Conservation (phyloP, 148 eudicot species). For the Rhododendron ovatum region DNA sequence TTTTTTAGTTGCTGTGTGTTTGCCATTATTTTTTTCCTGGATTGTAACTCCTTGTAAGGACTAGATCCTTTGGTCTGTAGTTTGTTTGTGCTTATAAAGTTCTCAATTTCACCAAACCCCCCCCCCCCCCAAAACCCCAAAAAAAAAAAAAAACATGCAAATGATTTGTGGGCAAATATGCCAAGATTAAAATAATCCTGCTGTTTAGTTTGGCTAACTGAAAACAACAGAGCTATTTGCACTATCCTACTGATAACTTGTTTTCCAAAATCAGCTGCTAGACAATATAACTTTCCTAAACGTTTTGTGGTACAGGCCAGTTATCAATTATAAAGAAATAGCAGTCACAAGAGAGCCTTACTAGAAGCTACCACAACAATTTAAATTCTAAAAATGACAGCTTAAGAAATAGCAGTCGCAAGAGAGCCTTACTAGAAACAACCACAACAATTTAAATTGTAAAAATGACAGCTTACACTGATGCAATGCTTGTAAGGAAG, state of each 20-base stretch:
- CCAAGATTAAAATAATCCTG: background rate
- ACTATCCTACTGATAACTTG: background rate
- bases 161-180: background rate
- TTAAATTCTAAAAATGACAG: background rate
- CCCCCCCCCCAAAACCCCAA: too few relatives aligned
- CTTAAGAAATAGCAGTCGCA: constrained; percentile 21
- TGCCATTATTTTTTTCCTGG: too few relatives aligned
- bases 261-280: background rate
- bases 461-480: constrained; percentile 32
- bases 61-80: too few relatives aligned
- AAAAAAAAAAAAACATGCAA: background rate
- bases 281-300: background rate
- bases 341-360: background rate
- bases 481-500: constrained; percentile 38
- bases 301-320: background rate
- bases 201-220: background rate
- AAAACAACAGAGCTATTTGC: background rate
- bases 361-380: background rate
- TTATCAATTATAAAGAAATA: background rate
- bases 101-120: too few relatives aligned
- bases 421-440: background rate
- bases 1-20: too few relatives aligned
- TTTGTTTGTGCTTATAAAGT: too few relatives aligned
- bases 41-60: too few relatives aligned
- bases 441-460: background rate